Percentiles rank a stretch among this genome's conserved stretches.
Conservation (phyloP, 108 stramenopile genomes). For the Nitzschia sp. region DNA sequence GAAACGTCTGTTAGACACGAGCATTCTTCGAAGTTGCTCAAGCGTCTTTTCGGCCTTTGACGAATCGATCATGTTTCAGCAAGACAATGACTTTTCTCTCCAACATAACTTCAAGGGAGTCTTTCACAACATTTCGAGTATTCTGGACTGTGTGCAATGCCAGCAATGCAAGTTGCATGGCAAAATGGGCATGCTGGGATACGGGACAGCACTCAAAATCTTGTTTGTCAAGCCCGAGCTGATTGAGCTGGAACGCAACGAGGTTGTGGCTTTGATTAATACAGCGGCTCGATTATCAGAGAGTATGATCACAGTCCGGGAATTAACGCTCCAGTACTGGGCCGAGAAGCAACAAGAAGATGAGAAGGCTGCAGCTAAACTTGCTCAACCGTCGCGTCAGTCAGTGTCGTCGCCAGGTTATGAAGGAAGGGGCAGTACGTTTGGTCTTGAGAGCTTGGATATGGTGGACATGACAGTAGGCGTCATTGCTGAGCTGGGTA, state of each 20-base stretch:
- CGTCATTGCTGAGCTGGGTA: conserved; percentile 59
- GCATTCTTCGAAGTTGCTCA: conserved; percentile 75
- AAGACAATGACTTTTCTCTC: conserved; percentile 50
- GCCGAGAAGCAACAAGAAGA: conserved; percentile 39
- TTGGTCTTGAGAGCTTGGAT: conserved; percentile 50
- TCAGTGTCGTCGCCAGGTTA: background rate
- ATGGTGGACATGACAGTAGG: conserved; percentile 75
- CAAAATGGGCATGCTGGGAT: conserved; percentile 93
- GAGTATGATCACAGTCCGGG: conserved; percentile 72
- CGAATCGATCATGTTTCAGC: conserved; percentile 90
- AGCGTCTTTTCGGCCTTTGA: conserved; percentile 92
- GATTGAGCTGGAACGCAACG: conserved; percentile 69
- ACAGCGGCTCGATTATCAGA: conserved; percentile 85
- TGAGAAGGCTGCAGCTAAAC: conserved; percentile 1
- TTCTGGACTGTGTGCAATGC: conserved; percentile 96
- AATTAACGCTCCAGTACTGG: conserved; percentile 81
- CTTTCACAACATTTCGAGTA: conserved; percentile 90
- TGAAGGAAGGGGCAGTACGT: conserved; percentile 3
- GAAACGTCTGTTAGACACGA: conserved; percentile 71
- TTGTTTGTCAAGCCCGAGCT: conserved; percentile 73
- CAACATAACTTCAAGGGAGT: conserved; percentile 90
- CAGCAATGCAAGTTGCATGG: conserved; percentile 95
- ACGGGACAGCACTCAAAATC: conserved; percentile 92
- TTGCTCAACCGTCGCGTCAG: background rate
- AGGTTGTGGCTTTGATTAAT: conserved; percentile 90